phyloP scores from a whole-genome alignment of 192 early-diverging fungal genomes.

The Powellomyces hirtus region DNA sequence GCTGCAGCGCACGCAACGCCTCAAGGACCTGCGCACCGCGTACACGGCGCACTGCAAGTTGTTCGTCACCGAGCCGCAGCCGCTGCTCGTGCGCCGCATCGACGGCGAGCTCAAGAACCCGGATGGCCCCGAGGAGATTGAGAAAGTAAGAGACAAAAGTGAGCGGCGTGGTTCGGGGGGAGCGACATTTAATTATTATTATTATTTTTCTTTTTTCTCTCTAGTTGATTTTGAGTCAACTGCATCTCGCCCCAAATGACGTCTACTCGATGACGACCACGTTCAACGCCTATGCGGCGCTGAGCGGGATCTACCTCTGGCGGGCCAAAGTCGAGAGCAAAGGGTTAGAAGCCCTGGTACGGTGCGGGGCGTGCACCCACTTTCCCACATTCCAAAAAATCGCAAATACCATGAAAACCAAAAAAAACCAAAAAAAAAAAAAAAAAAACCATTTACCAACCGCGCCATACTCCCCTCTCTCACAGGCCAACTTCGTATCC shows the following conservation, averaged over 20 bases:
- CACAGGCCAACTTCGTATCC: constrained; percentile 27
- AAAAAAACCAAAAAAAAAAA: no score
- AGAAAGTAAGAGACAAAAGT: constrained; percentile 29
- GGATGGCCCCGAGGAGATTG: constrained; percentile 32
- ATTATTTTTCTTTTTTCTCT: background rate
- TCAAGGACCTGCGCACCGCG: constrained; percentile 9
- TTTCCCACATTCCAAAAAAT: no score
- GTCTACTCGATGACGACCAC: constrained; percentile 37
- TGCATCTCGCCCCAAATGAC: constrained; percentile 30
- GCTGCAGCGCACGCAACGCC: background rate
- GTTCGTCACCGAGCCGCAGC: constrained; percentile 42
- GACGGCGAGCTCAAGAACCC: constrained; percentile 28
- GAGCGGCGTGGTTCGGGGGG: background rate
- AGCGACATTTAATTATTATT: background rate
- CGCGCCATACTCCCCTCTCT: background rate
- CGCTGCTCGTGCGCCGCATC: constrained; percentile 29
- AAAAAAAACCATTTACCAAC: background rate
- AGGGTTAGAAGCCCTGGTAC: constrained; percentile 35
- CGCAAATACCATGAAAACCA: no score
- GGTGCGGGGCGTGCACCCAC: no score
- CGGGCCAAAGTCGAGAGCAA: constrained; percentile 25
- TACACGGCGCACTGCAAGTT: constrained; percentile 37
- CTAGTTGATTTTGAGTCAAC: constrained; percentile 31
- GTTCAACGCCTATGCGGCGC: constrained; percentile 29
- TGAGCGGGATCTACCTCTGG: constrained; percentile 36